Base-by-base conservation (phyloP, 495 filamentous ascomycete genomes). In the Pyronema domesticum region DNA sequence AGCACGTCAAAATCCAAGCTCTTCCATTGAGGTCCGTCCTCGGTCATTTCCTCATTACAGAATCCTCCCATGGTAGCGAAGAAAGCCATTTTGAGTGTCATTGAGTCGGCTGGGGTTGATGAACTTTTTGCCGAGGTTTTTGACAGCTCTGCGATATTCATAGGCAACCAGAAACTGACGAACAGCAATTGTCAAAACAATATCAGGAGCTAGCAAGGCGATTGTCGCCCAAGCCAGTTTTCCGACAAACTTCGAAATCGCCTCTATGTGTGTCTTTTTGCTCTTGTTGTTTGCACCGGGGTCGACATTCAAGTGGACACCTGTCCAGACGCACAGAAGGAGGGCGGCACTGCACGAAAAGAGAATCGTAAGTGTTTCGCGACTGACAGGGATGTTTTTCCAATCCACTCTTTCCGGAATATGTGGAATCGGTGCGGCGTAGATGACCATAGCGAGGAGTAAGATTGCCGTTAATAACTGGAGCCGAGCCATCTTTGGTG, bases 11-110 rank as follows among this genome's bases (percentile, higher is more conserved):
- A 9, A 6, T 50, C 35, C 6, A 50, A 11, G 7, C 23, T 50
- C 7, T 50, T 8, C 8, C 6, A 11, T 7, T 18, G 19, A 6
- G 6, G 47, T 7, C 47, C 47, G 15, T 50, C 8, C 9, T 30
- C 47, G 17, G 47, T 50, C 6, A 30, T 50, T 14, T 9, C 47
- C 19, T 50, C 47, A 6, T 6, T 15, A 10, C 7, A 19, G 47
- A 50, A 50, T 15, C 47, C 47, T 8, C 47, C 47, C 47, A 50
- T 50, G 6, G 15, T 30, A 6, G 47, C 47, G 19, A 50, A 50
- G 33, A 50, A 50, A 9, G 47, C 47, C 47, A 50, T 50, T 30
- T 50, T 18, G 18, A 50, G 33, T 7, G 17, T 50, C 47, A 50
- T 50, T 30, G 6, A 6, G 8, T 50, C 44, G 8, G 37, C 19